Conservation (phyloP, 352 stramenopile genomes). For the Pythium monospermum region DNA sequence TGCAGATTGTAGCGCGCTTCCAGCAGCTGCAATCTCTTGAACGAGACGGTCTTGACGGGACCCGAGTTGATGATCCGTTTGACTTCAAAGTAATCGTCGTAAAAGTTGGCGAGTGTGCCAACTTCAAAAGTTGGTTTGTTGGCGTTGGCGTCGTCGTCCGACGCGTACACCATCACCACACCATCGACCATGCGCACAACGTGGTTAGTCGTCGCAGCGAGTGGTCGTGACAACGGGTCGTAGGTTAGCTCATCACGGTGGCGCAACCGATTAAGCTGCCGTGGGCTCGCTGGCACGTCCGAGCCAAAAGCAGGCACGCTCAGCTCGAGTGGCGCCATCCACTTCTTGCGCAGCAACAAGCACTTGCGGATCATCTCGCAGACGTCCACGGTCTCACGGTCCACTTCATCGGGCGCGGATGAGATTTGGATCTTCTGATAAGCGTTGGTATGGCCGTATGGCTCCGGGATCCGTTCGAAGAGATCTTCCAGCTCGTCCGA, state of each 20-base stretch:
- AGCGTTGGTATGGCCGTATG: conserved; percentile 56
- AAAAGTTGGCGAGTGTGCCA: conserved; percentile 53
- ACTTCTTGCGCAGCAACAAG: conserved; percentile 61
- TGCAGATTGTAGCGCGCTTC: conserved; percentile 96
- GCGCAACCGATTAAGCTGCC: conserved; percentile 35
- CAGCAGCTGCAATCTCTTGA: conserved; percentile 86
- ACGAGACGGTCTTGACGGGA: conserved; percentile 83
- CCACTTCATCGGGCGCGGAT: conserved; percentile 49
- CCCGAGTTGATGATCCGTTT: conserved; percentile 86
- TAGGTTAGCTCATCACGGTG: conserved; percentile 74
- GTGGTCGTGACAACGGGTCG: conserved; percentile 39
- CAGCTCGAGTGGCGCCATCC: conserved; percentile 49
- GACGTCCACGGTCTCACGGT: conserved; percentile 71
- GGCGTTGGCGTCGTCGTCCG: conserved; percentile 11
- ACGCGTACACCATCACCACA: conserved; percentile 44
- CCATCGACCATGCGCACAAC: conserved; percentile 52
- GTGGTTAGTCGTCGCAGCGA: conserved; percentile 47
- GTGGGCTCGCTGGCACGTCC: conserved; percentile 31
- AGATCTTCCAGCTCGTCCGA: conserved; percentile 41
- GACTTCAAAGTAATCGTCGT: conserved; percentile 71
- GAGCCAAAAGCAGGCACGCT: conserved; percentile 8
- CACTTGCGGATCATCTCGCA: conserved; percentile 81
- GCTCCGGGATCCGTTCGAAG: conserved; percentile 77
- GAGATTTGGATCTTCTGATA: conserved; percentile 84
- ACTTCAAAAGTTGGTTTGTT: conserved; percentile 35